Evolutionary conservation across 768 basidiomycete genomes (phyloP).

Genomic region (Tylopilus vinaceipallidus): DNA sequence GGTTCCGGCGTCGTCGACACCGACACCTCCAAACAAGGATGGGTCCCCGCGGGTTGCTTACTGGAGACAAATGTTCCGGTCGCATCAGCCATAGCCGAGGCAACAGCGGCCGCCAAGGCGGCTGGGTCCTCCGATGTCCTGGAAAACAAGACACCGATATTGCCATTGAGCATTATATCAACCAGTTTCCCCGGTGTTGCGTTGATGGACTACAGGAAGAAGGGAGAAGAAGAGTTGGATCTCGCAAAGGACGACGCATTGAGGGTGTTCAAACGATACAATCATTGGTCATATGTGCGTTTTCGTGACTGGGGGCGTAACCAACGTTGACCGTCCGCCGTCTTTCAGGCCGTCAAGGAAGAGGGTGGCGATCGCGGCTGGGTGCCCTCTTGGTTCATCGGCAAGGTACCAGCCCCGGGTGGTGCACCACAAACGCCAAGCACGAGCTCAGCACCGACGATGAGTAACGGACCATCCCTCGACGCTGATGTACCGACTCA

Average conservation of each 20-base stretch:
- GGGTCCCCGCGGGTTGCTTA: slow-evolving; percentile 97
- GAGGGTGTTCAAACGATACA: slow-evolving; percentile 96
- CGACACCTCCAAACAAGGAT: slow-evolving; percentile 82
- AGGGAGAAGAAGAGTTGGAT: slow-evolving; percentile 90
- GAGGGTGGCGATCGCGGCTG: slow-evolving; percentile 92
- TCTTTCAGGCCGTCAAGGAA: slow-evolving; percentile 84
- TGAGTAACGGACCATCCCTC: slow-evolving; percentile 28
- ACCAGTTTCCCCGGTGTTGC: slow-evolving; percentile 96
- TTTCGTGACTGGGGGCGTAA: slow-evolving; percentile 1
- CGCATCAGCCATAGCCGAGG: slow-evolving; percentile 81
- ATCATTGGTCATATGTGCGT: slow-evolving; percentile 93
- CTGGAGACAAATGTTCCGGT: slow-evolving; percentile 92
- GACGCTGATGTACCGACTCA: slow-evolving; percentile 43
- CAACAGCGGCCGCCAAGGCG: slow-evolving; percentile 58
- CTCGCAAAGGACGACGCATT: slow-evolving; percentile 85
- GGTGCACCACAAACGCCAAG: slow-evolving; percentile 47
- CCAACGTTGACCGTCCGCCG: slow-evolving; percentile 5
- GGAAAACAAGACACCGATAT: slow-evolving; percentile 68
- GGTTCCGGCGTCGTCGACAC: slow-evolving; percentile 78
- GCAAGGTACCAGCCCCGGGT: slow-evolving; percentile 61
- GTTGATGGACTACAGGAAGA: slow-evolving; percentile 93
- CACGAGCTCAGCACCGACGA: slow-evolving; percentile 42
- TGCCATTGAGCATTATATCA: slow-evolving; percentile 90
- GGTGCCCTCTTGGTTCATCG: slow-evolving; percentile 98
- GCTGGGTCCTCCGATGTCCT: slow-evolving; percentile 41